Evolutionary conservation across 768 basidiomycete genomes (phyloP).

Genomic region (Lactarius pseudohatsudake): DNA sequence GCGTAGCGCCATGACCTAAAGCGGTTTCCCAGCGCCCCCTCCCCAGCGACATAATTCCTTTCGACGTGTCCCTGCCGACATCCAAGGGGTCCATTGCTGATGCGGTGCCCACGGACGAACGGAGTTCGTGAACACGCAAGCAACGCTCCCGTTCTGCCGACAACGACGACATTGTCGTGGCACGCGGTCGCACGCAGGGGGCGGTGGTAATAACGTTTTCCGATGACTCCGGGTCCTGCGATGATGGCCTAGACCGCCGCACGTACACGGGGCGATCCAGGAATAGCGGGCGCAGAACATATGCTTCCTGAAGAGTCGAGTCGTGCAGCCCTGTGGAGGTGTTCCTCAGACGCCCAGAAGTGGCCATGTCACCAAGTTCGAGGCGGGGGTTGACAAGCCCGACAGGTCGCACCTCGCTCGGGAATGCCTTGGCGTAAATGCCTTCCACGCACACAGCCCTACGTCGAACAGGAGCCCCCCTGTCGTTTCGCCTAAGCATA

Average conservation of each 20-base stretch:
- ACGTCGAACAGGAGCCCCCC: no score
- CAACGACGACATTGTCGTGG: not conserved
- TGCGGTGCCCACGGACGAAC: not conserved
- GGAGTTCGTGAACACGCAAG: not conserved
- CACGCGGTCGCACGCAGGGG: not conserved
- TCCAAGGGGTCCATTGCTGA: not conserved
- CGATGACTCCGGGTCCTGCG: conserved; percentile 1
- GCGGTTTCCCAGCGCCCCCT: not conserved
- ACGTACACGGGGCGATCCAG: not conserved
- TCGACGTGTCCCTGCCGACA: not conserved
- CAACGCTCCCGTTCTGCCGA: not conserved
- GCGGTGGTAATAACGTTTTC: not conserved
- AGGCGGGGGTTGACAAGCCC: not conserved
- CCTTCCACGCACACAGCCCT: not conserved
- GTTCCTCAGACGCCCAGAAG: not conserved
- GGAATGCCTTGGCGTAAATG: not conserved
- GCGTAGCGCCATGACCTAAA: conserved; percentile 10
- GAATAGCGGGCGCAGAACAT: conserved; percentile 9
- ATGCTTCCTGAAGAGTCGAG: not conserved
- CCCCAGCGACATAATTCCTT: conserved; percentile 1
- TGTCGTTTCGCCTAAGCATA: not conserved
- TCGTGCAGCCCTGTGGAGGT: conserved; percentile 3
- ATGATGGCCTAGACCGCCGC: conserved; percentile 12
- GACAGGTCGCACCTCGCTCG: not conserved
- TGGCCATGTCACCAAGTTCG: not conserved